phyloP scores from a whole-genome alignment of 176 grass and related monocot species.

The Hyparrhenia diplandra region DNA sequence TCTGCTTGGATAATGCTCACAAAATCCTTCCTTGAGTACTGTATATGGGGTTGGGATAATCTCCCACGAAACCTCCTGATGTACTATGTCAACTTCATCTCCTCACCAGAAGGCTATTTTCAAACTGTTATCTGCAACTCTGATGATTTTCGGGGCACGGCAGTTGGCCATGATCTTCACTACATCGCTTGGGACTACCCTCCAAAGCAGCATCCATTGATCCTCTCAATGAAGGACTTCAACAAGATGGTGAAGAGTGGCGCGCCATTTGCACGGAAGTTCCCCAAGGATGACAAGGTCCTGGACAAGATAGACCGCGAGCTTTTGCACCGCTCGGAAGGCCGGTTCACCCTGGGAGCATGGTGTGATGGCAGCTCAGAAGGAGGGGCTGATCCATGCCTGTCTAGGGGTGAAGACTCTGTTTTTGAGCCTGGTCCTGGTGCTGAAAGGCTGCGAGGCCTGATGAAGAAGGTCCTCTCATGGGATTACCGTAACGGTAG shows the following conservation, averaged over 20 bases:
- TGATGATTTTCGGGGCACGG: slow-evolving; percentile 54
- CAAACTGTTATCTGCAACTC: slow-evolving; percentile 92
- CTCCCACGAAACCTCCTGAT: slow-evolving; percentile 77
- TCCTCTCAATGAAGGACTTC: slow-evolving; percentile 71
- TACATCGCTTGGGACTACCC: slow-evolving; percentile 91
- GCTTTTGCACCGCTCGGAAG: slow-evolving; percentile 58
- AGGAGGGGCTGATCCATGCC: slow-evolving; percentile 52
- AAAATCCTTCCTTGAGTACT: slow-evolving; percentile 74
- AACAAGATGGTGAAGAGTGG: slow-evolving; percentile 76
- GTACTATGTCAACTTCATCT: slow-evolving; percentile 94
- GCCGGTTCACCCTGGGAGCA: slow-evolving; percentile 63
- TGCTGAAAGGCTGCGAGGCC: slow-evolving; percentile 58
- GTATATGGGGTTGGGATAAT: slow-evolving; percentile 87
- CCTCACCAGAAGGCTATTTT: slow-evolving; percentile 91
- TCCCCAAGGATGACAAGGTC: slow-evolving; percentile 78
- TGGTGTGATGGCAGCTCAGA: slow-evolving; percentile 68
- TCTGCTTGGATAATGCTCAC: slow-evolving; percentile 94
- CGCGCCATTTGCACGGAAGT: slow-evolving; percentile 77
- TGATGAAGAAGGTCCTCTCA: slow-evolving; percentile 66
- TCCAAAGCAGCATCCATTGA: slow-evolving; percentile 75
- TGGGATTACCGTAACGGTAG: slow-evolving; percentile 68
- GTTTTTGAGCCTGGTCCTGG: slow-evolving; percentile 61
- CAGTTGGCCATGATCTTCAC: slow-evolving; percentile 74
- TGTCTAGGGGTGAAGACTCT: slow-evolving; percentile 49
- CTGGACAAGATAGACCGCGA: slow-evolving; percentile 75